Base-by-base conservation (phyloP, 495 filamentous ascomycete species). In the Penicillium psychrofluorescens region DNA sequence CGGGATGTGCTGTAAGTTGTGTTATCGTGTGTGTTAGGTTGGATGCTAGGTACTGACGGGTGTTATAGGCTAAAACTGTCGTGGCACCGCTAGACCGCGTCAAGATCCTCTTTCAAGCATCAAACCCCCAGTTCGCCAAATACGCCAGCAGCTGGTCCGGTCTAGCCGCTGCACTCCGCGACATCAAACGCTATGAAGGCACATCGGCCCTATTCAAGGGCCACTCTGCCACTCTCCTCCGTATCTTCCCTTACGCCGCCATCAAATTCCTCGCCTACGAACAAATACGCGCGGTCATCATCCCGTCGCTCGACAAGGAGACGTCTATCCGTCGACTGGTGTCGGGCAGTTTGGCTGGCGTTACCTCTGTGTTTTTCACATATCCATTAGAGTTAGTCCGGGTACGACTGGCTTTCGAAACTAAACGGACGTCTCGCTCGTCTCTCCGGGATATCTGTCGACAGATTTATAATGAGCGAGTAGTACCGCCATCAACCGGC, bases 231-330 rank as follows among this genome's bases (percentile, higher is more conserved):
- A 98, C 92, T 0, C 66, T 97, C 6, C 76, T 98, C 38, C 83
- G 94, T 44, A 95, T 98, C 49, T 98, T 96, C 60, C 92, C 92
- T 7, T 98, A 98, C 62, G 92, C 90, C 10, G 90, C 85, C 11
- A 95, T 96, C 66, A 98, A 97, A 53, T 98, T 98, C 65, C 75
- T 97, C 35, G 89, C 92, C 15, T 98, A 98, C 64, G 92, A 98
- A 65, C 92, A 98, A 59, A 84, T 95, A 45, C 85, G 92, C 15
- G 75, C 80, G 9, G 50, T 82, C 10, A 44, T 96, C 2, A 97
- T 98, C 40, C 72, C 70, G 8, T 69, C 66, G 6, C 74, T 68
- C 29, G 72, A 83, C 11, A 77, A 95, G 35, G 92, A 98, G 62
- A 95, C 90, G 0, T 72, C 83, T 2, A 56, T 85, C 29, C 83